A percentile compares a stretch with the other conserved stretches of the same genome.
These are phyloP conservation scores for Hypoxylon sp. DNA, from an alignment of 2,329 filamentous ascomycete species.

Conservation along the genomic window DNA sequence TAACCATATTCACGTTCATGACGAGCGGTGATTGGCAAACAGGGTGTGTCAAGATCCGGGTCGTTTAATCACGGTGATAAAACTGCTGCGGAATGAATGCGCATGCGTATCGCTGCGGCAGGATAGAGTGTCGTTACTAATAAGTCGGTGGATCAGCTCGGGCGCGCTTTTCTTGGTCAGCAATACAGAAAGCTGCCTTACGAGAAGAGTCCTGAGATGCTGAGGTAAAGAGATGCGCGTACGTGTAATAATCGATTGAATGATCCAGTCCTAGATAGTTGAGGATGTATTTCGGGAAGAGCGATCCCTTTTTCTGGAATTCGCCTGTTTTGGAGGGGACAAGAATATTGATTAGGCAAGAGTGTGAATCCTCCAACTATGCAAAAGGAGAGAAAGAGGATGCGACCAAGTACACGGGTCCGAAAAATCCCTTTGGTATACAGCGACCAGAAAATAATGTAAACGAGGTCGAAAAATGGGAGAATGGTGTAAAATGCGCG, in stretches of 20 bases:
- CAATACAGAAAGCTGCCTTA: constrained; percentile 25
- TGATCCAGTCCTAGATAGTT: constrained; percentile 8
- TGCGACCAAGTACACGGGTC: constrained; percentile 44
- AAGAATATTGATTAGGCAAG: constrained; percentile 38
- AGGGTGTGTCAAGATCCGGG: constrained; percentile 54
- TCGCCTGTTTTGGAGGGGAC: constrained; percentile 26
- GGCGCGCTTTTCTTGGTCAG: constrained; percentile 22
- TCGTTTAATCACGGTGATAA: constrained; percentile 47
- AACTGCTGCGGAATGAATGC: constrained; percentile 32
- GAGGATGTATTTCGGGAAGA: constrained; percentile 20
- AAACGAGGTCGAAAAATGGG: constrained; percentile 30
- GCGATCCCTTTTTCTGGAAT: constrained; percentile 22
- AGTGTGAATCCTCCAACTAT: constrained; percentile 36
- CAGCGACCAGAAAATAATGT: constrained; percentile 40
- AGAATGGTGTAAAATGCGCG: constrained; percentile 28
- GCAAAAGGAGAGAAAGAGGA: constrained; percentile 40
- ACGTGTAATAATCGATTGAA: constrained; percentile 31
- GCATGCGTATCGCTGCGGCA: constrained; percentile 48
- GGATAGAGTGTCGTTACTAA: constrained; percentile 13
- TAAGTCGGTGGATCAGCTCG: constrained; percentile 6
- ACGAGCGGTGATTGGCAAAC: constrained; percentile 57
- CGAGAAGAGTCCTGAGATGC: constrained; percentile 8
- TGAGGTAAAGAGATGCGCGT: constrained; percentile 29
- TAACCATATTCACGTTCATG: constrained; percentile 77
- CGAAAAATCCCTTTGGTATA: constrained; percentile 38